A percentile compares a stretch with the other conserved stretches of the same genome.
Evolutionary conservation across 495 filamentous ascomycete species (phyloP).

Genomic region (Mycothermus thermophilus): DNA sequence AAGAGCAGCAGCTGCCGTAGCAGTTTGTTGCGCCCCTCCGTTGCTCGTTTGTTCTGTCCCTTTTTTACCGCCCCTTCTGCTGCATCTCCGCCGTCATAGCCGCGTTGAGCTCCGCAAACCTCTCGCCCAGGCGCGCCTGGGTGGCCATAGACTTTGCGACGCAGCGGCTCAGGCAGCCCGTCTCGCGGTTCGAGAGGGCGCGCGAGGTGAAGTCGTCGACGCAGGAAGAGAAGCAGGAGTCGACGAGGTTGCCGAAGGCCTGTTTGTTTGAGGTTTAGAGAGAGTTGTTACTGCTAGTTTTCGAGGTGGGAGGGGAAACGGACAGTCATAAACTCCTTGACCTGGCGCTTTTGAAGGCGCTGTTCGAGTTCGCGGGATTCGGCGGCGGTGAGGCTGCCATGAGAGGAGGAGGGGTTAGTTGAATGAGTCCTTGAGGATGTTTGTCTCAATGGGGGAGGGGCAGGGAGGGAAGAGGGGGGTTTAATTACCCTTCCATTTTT

Average conservation of each 20-base stretch:
- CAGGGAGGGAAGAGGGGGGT: too few species aligned
- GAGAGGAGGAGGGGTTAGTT: constrained; percentile 4
- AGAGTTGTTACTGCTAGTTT: constrained; percentile 4
- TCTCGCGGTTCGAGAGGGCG: constrained; percentile 70
- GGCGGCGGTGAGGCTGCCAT: constrained; percentile 49
- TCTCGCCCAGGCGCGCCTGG: constrained; percentile 68
- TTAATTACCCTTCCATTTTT: constrained; percentile 11
- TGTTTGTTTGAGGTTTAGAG: constrained; percentile 29
- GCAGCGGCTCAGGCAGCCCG: constrained; percentile 81
- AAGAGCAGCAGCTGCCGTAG: too few species aligned
- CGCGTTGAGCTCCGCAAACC: constrained; percentile 90
- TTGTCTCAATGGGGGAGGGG: too few species aligned
- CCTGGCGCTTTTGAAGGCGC: constrained; percentile 90
- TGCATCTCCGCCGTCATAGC: constrained; percentile 63
- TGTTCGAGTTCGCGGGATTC: constrained; percentile 85
- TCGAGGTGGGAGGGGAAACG: constrained; percentile 14
- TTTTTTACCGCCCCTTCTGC: too few species aligned
- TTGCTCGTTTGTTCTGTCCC: too few species aligned
- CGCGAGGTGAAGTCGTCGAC: constrained; percentile 98
- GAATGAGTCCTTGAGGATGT: too few species aligned
- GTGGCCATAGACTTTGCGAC: constrained; percentile 90
- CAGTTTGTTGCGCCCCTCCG: too few species aligned
- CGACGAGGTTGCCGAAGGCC: constrained; percentile 95
- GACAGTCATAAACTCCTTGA: constrained; percentile 98
- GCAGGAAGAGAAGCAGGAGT: constrained; percentile 91